A percentile compares a stretch with the other conserved stretches of the same genome.
Evolutionary conservation across 352 stramenopile genomes (phyloP).

Genomic region (Lagenidium sp.): DNA sequence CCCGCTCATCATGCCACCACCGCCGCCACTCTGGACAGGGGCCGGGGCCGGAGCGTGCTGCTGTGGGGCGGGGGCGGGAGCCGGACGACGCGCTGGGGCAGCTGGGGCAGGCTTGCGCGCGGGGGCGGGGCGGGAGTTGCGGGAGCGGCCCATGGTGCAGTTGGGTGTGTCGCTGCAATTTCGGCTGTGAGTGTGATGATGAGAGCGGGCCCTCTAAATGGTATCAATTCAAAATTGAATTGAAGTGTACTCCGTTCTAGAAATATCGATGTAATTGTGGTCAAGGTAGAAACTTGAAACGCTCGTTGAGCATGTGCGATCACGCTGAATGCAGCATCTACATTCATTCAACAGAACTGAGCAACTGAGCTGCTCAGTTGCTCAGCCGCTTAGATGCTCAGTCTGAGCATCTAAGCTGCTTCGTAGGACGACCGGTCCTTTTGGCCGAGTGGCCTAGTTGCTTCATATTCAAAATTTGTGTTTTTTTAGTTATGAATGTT

Average conservation of each 20-base stretch:
- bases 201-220: background rate
- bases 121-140: slow-evolving; percentile 45
- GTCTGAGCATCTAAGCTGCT: no score
- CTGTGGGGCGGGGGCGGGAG: slow-evolving; percentile 39
- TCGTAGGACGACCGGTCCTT: no score
- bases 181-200: slow-evolving; percentile 16
- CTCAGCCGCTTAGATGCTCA: no score
- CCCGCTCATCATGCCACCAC: slow-evolving; percentile 89
- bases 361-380: no score
- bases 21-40: slow-evolving; percentile 34
- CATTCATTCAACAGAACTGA: background rate
- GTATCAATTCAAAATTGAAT: slow-evolving; percentile 13
- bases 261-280: background rate
- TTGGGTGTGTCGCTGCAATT: slow-evolving; percentile 15
- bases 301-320: slow-evolving; percentile 1
- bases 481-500: no score
- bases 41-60: slow-evolving; percentile 44
- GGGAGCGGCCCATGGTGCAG: slow-evolving; percentile 53
- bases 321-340: background rate
- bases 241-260: slow-evolving; percentile 1
- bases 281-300: no score
- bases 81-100: no score
- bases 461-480: no score
- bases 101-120: slow-evolving; percentile 18
- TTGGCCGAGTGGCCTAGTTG: no score